Base-by-base conservation (phyloP, 176 grass and related monocot species). In the Tillandsia fasciculata region DNA sequence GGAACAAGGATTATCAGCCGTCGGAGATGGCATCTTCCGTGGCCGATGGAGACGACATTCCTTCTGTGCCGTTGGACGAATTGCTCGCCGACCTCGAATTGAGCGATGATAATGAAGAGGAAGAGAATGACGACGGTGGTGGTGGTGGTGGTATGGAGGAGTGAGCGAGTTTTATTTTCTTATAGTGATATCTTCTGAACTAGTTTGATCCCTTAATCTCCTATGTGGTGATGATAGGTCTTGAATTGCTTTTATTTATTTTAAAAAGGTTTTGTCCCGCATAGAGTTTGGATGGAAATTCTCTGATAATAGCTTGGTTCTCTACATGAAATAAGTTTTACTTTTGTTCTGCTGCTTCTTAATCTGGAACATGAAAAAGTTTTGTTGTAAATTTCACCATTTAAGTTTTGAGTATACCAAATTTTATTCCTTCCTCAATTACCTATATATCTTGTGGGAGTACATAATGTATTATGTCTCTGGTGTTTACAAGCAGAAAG, bases 11-110 rank as follows among this genome's bases (percentile, higher is more conserved):
- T 49, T 92, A 92, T 42, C 79, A 66, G 58, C 66, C 82, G 23
- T 91, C 92, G 13, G 93, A 96, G 42, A 87, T 89, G 78, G 86
- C 74, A 22, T 83, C 92, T 63, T 96, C 92, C 12, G 89, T 81
- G 8, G 68, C 77, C 10, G 92, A 82, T 65, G 88, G 18, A 12
- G 83, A 91, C 63, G 88, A 96, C 81, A 33, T 76, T 71, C 85
- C 86, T 42, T 82, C 83, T 10, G 73, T 96, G 51, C 81, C 83
- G 12, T 12, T 92, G 67, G 92, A 84, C 58, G 88, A 91, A 79
- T 69, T 96, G 73, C 78, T 96, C 50, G 88, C 87, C 51, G 88
- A 91, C 51, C 67, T 96, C 9, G 90, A 47, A 23, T 81, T 91
- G 14, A 78, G 66, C 59, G 88, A 79, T 11, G 85, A 83, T 1